These are phyloP conservation scores for Penicillium desertorum DNA, from an alignment of 495 filamentous ascomycete species.

Conservation along the genomic window DNA sequence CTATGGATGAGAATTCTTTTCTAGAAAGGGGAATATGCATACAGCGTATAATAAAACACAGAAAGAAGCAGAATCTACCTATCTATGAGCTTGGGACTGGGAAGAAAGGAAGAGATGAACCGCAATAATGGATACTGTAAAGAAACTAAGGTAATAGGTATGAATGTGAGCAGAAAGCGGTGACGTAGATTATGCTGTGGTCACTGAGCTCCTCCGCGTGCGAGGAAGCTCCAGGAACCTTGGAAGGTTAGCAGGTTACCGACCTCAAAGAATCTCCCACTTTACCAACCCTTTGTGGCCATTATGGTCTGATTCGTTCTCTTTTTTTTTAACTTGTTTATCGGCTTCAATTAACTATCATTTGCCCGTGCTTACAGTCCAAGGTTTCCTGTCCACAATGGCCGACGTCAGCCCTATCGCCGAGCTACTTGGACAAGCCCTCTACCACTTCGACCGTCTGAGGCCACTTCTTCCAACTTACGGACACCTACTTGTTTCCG, in stretches of 20 bases:
- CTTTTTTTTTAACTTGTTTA: constrained; percentile 4
- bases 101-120: background rate
- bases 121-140: background rate
- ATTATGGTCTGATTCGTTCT: constrained; percentile 21
- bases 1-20: background rate
- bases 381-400: constrained; percentile 26
- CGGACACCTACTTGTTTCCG: constrained; percentile 63
- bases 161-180: background rate
- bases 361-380: background rate
- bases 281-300: background rate
- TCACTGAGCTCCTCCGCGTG: background rate
- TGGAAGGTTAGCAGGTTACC: constrained; percentile 13
- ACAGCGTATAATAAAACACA: background rate
- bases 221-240: no score
- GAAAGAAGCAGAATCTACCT: no score
- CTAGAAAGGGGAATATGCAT: background rate
- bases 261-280: constrained; percentile 14
- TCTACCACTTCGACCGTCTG: constrained; percentile 51
- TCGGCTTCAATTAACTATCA: background rate
- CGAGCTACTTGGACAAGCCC: constrained; percentile 47
- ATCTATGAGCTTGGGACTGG: background rate
- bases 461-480: constrained; percentile 64
- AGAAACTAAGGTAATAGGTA: background rate
- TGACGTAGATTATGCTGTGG: background rate
- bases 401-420: constrained; percentile 46